Conservation (phyloP, 495 filamentous ascomycete species). For the Hypoxylon lienhwacheense region DNA sequence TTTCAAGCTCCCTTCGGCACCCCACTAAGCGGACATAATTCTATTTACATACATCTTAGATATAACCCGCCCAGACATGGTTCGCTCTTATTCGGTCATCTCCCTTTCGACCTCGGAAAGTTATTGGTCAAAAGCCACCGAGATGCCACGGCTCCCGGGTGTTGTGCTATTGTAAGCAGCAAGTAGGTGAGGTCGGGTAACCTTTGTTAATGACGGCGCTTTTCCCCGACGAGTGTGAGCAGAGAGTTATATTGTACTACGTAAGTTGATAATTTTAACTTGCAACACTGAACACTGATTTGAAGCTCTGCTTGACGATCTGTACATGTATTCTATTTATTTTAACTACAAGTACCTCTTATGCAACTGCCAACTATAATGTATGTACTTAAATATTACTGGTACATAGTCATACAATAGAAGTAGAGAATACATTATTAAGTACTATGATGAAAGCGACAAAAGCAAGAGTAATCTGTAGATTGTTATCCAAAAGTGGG, state of each 20-base stretch:
- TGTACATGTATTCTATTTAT: too few species aligned
- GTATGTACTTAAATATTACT: too few species aligned
- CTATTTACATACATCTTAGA: neutral
- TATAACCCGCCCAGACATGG: neutral
- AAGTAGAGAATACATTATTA: neutral
- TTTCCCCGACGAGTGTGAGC: neutral
- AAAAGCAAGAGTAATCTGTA: neutral
- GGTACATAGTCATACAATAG: too few species aligned
- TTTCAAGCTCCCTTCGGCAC: conserved; percentile 23
- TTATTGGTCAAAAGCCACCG: conserved; percentile 5
- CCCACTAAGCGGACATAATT: neutral
- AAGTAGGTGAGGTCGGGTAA: neutral
- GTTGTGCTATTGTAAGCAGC: neutral
- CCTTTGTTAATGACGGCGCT: conserved; percentile 10
- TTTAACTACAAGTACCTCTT: too few species aligned
- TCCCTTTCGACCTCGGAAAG: neutral
- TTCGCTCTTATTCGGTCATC: conserved; percentile 2
- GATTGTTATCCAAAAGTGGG: conserved; percentile 17
- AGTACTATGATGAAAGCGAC: neutral
- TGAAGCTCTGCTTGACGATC: too few species aligned
- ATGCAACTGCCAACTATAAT: too few species aligned
- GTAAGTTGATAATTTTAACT: too few species aligned
- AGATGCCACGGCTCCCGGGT: neutral
- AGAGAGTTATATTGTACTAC: too few species aligned
- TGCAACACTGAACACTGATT: too few species aligned